A percentile compares a stretch with the other conserved stretches of the same genome.
Conservation (phyloP, 2,329 filamentous ascomycete species). For the Ramularia endophylla region DNA sequence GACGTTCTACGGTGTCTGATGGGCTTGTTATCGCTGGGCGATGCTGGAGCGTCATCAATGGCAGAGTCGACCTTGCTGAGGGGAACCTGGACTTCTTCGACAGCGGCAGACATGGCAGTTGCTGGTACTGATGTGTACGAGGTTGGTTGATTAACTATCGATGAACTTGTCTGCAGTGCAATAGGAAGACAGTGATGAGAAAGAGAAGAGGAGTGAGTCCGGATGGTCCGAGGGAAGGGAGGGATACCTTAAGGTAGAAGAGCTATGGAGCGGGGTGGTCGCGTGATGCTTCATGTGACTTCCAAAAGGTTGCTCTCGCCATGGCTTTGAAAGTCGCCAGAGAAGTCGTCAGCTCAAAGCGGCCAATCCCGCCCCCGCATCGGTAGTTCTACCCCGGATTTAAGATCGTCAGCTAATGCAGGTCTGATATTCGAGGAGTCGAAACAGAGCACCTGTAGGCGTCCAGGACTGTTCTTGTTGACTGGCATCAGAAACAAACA, state of each 20-base stretch:
- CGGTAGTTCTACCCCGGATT: too few relatives aligned
- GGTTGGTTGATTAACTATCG: constrained; percentile 1
- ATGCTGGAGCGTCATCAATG: constrained; percentile 66
- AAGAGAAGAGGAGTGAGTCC: constrained; percentile 8
- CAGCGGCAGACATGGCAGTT: constrained; percentile 46
- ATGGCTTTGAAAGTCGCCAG: too few relatives aligned
- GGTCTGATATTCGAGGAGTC: too few relatives aligned
- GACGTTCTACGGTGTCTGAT: constrained; percentile 63
- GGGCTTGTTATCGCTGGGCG: constrained; percentile 58
- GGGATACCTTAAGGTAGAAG: constrained; percentile 7
- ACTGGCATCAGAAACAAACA: too few relatives aligned
- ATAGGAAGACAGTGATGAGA: constrained; percentile 4
- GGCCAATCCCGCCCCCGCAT: too few relatives aligned
- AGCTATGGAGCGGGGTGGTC: constrained; percentile 2
- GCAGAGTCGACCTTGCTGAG: constrained; percentile 89
- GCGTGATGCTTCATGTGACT: constrained; percentile 1
- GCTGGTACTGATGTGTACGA: constrained; percentile 1
- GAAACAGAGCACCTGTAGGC: too few relatives aligned
- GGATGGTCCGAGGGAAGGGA: background rate
- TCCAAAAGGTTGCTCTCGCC: background rate
- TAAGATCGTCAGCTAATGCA: too few relatives aligned
- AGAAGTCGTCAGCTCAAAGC: too few relatives aligned
- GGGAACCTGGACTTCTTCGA: constrained; percentile 39
- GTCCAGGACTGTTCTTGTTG: too few relatives aligned
- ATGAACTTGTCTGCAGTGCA: constrained; percentile 1